Evolutionary conservation across 2,329 filamentous ascomycete species (phyloP).

Genomic region (Ceratocystis huliohia): DNA sequence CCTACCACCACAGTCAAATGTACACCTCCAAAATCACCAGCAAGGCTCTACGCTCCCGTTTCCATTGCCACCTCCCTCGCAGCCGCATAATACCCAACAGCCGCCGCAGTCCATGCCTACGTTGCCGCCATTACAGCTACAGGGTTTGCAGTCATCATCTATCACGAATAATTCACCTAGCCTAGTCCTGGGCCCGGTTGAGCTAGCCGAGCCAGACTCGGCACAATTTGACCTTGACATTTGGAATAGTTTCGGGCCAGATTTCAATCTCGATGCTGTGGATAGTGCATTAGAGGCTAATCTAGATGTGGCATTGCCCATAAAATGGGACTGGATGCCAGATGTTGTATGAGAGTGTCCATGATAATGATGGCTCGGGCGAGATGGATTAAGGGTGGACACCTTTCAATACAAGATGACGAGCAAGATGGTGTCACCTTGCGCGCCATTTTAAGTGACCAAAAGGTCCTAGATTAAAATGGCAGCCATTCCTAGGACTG

Average conservation of each 20-base stretch:
- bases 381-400: neutral
- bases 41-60: neutral
- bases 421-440: neutral
- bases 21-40: neutral
- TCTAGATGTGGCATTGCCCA: constrained; percentile 40
- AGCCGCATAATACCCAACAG: neutral
- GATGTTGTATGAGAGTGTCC: constrained; percentile 27
- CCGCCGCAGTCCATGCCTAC: neutral
- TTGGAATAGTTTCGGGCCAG: constrained; percentile 35
- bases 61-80: neutral
- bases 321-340: constrained; percentile 38
- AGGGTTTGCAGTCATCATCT: neutral
- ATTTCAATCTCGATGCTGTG: constrained; percentile 40
- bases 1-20: neutral
- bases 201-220: constrained; percentile 5
- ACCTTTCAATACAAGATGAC: neutral
- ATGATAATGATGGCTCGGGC: neutral
- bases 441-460: neutral
- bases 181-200: neutral
- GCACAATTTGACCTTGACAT: constrained; percentile 19
- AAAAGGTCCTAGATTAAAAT: constrained; percentile 5
- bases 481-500: constrained; percentile 10
- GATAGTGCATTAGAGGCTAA: constrained; percentile 44
- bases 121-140: neutral
- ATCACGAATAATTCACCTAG: constrained; percentile 10